Evolutionary conservation across 169 alveolate species (phyloP).

Genomic region (Plasmodium coatneyi): DNA sequence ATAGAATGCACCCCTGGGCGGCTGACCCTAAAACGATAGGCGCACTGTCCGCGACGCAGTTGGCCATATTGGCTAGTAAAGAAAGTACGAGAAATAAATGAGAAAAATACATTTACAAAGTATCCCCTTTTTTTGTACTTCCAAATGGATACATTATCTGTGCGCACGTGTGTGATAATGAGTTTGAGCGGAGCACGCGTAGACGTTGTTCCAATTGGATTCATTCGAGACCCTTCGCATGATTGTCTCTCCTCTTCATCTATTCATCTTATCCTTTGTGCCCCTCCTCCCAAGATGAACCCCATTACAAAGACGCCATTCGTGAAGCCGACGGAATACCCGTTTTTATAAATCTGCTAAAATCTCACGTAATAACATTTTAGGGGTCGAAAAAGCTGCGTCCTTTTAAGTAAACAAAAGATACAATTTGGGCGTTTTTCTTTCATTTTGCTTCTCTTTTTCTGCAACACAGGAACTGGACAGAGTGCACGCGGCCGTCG

Average conservation of each 20-base stretch:
- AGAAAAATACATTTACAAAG: background rate
- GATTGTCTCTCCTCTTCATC: background rate
- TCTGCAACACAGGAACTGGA: slow-evolving; percentile 84
- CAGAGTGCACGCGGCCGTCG: slow-evolving; percentile 92
- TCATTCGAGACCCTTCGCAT: background rate
- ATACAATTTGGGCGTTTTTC: background rate
- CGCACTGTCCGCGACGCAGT: slow-evolving; percentile 95
- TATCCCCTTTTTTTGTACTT: background rate
- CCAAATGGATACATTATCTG: background rate
- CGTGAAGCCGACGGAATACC: slow-evolving; percentile 88
- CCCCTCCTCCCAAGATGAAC: slow-evolving; percentile 77
- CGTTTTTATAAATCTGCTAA: slow-evolving; percentile 84
- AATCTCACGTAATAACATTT: slow-evolving; percentile 77
- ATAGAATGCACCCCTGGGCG: slow-evolving; percentile 96
- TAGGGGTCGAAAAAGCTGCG: slow-evolving; percentile 27
- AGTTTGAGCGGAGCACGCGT: background rate
- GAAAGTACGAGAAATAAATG: slow-evolving; percentile 63
- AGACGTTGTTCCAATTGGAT: background rate
- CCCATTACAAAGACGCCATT: slow-evolving; percentile 86
- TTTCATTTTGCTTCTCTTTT: background rate
- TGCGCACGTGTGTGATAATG: background rate
- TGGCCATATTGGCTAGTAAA: slow-evolving; percentile 92
- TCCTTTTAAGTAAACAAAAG: slow-evolving; percentile 12
- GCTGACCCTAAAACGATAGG: slow-evolving; percentile 96
- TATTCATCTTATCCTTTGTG: background rate